Evolutionary conservation across 2,329 filamentous ascomycete species (phyloP).

Genomic region (Trichoderma simmonsii): DNA sequence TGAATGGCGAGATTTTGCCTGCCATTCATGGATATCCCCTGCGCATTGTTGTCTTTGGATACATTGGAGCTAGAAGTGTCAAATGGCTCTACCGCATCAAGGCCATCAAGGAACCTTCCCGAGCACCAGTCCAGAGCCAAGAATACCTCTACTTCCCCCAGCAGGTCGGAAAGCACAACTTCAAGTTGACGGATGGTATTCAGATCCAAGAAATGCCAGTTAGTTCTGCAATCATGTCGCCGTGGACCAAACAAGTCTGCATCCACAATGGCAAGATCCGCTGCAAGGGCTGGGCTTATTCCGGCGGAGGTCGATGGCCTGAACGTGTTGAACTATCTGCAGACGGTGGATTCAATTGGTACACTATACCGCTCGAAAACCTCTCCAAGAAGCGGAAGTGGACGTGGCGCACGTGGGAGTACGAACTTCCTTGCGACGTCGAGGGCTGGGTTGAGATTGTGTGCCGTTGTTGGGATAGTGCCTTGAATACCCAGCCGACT

Average conservation of each 20-base stretch:
- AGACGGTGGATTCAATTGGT: constrained; percentile 9
- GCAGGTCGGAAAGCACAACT: constrained; percentile 12
- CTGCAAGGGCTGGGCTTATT: constrained; percentile 11
- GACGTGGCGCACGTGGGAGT: constrained; percentile 14
- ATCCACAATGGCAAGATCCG: constrained; percentile 10
- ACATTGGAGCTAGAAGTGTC: constrained; percentile 4
- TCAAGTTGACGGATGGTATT: constrained; percentile 8
- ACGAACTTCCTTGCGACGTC: neutral
- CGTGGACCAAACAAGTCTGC: constrained; percentile 6
- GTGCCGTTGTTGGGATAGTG: constrained; percentile 8
- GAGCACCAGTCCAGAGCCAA: constrained; percentile 8
- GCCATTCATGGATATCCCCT: constrained; percentile 6
- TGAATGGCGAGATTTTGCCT: neutral
- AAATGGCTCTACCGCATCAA: constrained; percentile 15
- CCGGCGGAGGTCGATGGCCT: constrained; percentile 5
- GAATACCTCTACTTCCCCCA: constrained; percentile 12
- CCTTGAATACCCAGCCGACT: constrained; percentile 4
- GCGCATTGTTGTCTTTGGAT: constrained; percentile 6
- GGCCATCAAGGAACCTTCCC: constrained; percentile 2
- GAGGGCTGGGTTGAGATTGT: constrained; percentile 16
- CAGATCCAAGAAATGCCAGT: constrained; percentile 12
- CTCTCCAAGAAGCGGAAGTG: constrained; percentile 12
- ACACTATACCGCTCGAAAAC: neutral
- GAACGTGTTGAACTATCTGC: constrained; percentile 6
- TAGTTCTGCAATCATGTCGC: constrained; percentile 7